Base-by-base conservation (phyloP, 2,329 filamentous ascomycete genomes). In the Pochonia chlamydosporia region DNA sequence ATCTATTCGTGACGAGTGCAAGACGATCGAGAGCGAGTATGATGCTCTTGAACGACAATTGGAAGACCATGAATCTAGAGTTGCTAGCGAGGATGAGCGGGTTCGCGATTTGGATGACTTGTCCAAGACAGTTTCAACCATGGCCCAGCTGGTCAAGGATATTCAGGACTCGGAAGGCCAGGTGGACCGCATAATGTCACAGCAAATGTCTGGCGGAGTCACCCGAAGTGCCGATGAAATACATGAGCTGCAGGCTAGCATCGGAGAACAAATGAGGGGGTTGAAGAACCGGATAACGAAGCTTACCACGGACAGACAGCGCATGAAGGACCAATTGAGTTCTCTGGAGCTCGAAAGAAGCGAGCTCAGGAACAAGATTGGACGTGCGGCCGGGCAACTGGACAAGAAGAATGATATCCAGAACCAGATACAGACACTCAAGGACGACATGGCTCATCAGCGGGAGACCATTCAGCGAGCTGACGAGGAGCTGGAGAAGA, bases 191-290 rank as follows among this genome's bases (percentile, higher is more conserved):
- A 78, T 96, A 43, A 75, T 81, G 49, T 82, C 82, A 8, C 89
- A 90, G 55, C 87, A 96, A 60, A 82, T 85, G 58, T 79, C 84
- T 49, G 77, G 82, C 13, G 74, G 76, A 23, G 65, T 75, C 9
- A 78, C 80, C 13, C 81, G 88, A 52, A 87, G 87, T 25, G 77
- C 89, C 6, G 87, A 95, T 46, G 87, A 93, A 54, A 90, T 97
- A 45, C 87, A 93, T 56, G 83, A 87, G 45, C 80, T 90, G 41
- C 80, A 90, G 51, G 81, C 81, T 41, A 68, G 71, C 16, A 75
- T 84, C 47, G 78, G 78, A 18, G 87, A 90, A 50, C 81, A 87
- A 59, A 76, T 82, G 54, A 80, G 84, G 46, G 68, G 69, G 20
- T 68, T 82, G 24, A 89, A 87, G 60, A 73, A 73, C 36, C 77